Percentiles rank a stretch among this genome's conserved stretches.
Evolutionary conservation across 352 stramenopile species (phyloP).

Genomic region (Phytophthora palmivora): DNA sequence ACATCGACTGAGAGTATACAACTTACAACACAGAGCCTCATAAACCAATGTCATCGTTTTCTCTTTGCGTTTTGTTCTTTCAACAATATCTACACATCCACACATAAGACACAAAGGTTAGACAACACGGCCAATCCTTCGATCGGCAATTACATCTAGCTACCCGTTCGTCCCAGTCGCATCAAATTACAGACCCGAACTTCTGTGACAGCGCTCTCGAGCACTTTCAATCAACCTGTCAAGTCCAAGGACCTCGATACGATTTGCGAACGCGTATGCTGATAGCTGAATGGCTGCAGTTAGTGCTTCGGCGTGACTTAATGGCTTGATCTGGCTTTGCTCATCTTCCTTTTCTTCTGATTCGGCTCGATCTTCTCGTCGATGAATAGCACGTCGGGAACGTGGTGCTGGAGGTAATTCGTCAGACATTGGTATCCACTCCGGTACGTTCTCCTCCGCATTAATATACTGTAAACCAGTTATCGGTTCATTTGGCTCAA

Average conservation of each 20-base stretch:
- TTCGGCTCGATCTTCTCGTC: neutral
- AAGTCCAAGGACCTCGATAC: conserved; percentile 21
- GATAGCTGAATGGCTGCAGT: conserved; percentile 23
- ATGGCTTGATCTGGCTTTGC: neutral
- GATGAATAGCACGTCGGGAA: conserved; percentile 18
- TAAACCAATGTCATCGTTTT: neutral
- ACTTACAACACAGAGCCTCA: neutral
- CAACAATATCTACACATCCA: neutral
- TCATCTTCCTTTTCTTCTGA: neutral
- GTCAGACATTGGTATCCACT: conserved; percentile 18
- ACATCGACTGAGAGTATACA: neutral
- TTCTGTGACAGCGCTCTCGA: conserved; percentile 12
- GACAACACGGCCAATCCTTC: neutral
- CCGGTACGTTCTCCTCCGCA: conserved; percentile 19
- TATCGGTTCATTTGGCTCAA: conserved; percentile 14
- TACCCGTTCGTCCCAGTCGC: neutral
- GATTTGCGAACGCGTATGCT: conserved; percentile 29
- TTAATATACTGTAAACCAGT: conserved; percentile 25
- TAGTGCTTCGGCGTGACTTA: conserved; percentile 26
- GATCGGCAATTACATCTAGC: neutral
- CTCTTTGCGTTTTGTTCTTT: neutral
- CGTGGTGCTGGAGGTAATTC: conserved; percentile 19
- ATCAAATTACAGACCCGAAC: neutral
- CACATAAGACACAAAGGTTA: neutral
- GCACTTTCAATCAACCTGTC: conserved; percentile 18